phyloP scores from a whole-genome alignment of 331 rosid genomes.

The Stylosanthes scabra region DNA sequence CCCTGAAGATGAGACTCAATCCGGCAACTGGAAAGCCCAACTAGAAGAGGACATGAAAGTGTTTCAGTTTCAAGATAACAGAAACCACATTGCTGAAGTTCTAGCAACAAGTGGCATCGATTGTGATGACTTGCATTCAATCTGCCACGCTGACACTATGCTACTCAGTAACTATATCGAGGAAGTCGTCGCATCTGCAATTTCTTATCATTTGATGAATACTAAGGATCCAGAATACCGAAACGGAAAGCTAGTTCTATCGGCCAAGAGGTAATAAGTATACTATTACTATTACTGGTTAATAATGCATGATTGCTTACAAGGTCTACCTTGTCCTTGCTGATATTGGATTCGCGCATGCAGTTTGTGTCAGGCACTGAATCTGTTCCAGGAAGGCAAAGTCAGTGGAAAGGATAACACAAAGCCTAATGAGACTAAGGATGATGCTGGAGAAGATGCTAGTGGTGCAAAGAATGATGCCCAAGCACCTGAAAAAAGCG shows the following conservation, averaged over 20 bases:
- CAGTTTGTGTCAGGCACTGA: constrained; percentile 82
- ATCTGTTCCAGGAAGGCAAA: constrained; percentile 72
- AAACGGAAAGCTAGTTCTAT: constrained; percentile 82
- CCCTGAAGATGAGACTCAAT: constrained; percentile 68
- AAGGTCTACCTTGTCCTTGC: too few relatives aligned
- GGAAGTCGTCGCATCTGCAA: constrained; percentile 72
- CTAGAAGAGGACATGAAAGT: constrained; percentile 72
- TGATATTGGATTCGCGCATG: constrained; percentile 44
- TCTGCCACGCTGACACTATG: constrained; percentile 63
- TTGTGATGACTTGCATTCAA: constrained; percentile 69
- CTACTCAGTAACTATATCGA: constrained; percentile 63
- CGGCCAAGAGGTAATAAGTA: constrained; percentile 67
- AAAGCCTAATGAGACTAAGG: constrained; percentile 74
- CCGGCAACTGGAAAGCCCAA: constrained; percentile 64
- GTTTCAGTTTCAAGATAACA: constrained; percentile 71
- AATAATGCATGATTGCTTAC: neutral
- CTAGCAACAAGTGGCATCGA: constrained; percentile 82
- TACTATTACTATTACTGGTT: neutral
- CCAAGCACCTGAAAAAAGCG: constrained; percentile 66
- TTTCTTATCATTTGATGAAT: constrained; percentile 70
- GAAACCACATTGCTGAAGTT: constrained; percentile 83
- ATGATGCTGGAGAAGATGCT: constrained; percentile 57
- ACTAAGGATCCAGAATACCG: constrained; percentile 66
- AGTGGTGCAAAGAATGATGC: constrained; percentile 61
- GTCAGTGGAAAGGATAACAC: constrained; percentile 55